Evolutionary conservation across 2,329 filamentous ascomycete genomes (phyloP), one percentile per base, ranked within the genome.

Genomic region (Ophiocordyceps sinensis): DNA sequence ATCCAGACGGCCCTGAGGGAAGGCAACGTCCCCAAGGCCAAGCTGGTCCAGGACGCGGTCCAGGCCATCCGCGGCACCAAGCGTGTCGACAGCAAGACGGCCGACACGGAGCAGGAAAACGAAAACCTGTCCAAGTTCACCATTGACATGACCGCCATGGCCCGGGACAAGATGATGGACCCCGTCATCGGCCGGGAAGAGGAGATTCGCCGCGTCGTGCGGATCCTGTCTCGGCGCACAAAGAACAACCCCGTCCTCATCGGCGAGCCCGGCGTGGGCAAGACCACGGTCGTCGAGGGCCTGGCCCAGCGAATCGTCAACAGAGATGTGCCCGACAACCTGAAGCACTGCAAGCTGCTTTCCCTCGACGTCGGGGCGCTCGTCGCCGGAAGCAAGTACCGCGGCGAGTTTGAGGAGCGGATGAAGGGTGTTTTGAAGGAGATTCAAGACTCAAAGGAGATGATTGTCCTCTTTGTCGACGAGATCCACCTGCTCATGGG

Each of bases 391-490:
- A 95, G 87, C 75, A 98, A 98, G 66, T 98, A 93, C 68, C 81
- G 91, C 39, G 91, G 91, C 67, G 91, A 98, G 61, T 98, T 98
- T 45, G 91, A 98, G 61, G 91, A 98, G 70, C 79, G 91, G 52
- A 96, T 98, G 88, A 98, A 98, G 74, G 88, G 89, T 42, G 91
- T 98, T 5, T 64, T 98, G 53, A 98, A 96, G 63, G 91, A 98
- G 66, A 94, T 98, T 44, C 76, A 88, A 51, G 81, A 94, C 43
- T 86, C 87, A 40, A 93, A 91, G 59, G 89, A 96, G 43, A 94
- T 88, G 70, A 95, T 98, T 56, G 82, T 98, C 40, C 79, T 98
- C 47, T 98, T 98, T 53, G 91, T 98, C 50, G 91, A 98, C 62
- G 91, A 98, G 62, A 98, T 98, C 49, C 91, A 98, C 66, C 73